Base-by-base conservation (phyloP, 495 filamentous ascomycete genomes). In the Cercophora sp. region DNA sequence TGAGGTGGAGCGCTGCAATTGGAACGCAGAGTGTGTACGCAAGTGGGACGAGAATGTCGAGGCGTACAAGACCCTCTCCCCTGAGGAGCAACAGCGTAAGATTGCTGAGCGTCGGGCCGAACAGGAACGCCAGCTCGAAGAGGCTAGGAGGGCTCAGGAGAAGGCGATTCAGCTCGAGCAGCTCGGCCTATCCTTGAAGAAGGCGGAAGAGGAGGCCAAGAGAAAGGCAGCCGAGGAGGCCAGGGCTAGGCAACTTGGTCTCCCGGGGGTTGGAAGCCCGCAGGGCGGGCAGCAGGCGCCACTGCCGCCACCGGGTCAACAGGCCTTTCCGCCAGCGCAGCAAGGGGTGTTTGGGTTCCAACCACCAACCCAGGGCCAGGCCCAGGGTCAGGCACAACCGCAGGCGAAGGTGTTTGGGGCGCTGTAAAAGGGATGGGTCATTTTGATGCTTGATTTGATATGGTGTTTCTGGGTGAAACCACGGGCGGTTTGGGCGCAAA, bases 1-100 rank as follows among this genome's bases (percentile, higher is more conserved):
- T 34, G 77, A 82, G 65, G 80, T 85, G 0, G 81, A 85, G 57
- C 59, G 68, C 49, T 83, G 81, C 58, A 83, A 83, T 57, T 85
- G 80, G 80, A 70, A 81, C 41, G 56, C 59, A 25, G 75, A 76
- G 3, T 84, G 81, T 48, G 76, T 83, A 1, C 53, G 56, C 19
- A 62, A 70, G 48, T 84, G 81, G 81, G 79, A 81, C 55, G 62
- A 62, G 22, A 69, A 80, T 55, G 73, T 73, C 0, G 71, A 70
- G 8, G 63, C 64, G 11, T 79, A 75, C 61, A 67, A 70, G 42
- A 55, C 61, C 5, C 61, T 80, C 16, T 56, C 67, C 1, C 53
- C 57, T 3, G 72, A 76, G 32, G 73, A 79, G 31, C 70, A 80
- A 55, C 61, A 68, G 32, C 62, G 64, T 42, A 64, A 71, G 52